Evolutionary conservation across 176 grass and related monocot genomes (phyloP).

Genomic region (Rhynchospora pubera): DNA sequence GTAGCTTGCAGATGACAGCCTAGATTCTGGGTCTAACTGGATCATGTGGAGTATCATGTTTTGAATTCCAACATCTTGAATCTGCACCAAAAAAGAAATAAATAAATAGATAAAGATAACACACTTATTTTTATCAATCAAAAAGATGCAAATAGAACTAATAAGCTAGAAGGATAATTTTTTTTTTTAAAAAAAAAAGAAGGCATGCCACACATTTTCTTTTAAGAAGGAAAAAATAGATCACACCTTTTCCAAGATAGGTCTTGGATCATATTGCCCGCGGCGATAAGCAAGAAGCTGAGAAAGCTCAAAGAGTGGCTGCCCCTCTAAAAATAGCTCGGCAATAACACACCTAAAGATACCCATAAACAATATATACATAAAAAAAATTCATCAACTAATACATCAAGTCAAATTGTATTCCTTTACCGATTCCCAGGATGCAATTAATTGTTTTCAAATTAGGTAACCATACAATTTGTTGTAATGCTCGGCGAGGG

Average conservation of each 20-base stretch:
- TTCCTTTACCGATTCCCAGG: not conserved
- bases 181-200: not conserved
- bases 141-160: not conserved
- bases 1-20: constrained; percentile 73
- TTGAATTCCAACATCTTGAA: constrained; percentile 86
- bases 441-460: not conserved
- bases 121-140: not conserved
- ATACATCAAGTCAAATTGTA: not conserved
- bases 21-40: constrained; percentile 82
- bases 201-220: not conserved
- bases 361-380: not conserved
- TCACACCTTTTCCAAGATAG: constrained; percentile 73
- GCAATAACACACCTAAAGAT: constrained; percentile 82
- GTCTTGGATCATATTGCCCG: constrained; percentile 76
- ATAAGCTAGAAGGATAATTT: not conserved
- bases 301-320: constrained; percentile 87
- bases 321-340: constrained; percentile 86
- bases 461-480: not conserved
- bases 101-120: constrained; percentile 5
- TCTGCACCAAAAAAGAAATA: constrained; percentile 47
- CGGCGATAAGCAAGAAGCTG: constrained; percentile 93
- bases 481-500: not conserved
- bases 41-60: constrained; percentile 99
- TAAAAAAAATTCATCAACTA: not conserved
- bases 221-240: constrained; percentile 18